Evolutionary conservation across 176 grass and related monocot genomes (phyloP), one percentile per base, ranked within the genome.

Genomic region (Eragrostis nindensis): DNA sequence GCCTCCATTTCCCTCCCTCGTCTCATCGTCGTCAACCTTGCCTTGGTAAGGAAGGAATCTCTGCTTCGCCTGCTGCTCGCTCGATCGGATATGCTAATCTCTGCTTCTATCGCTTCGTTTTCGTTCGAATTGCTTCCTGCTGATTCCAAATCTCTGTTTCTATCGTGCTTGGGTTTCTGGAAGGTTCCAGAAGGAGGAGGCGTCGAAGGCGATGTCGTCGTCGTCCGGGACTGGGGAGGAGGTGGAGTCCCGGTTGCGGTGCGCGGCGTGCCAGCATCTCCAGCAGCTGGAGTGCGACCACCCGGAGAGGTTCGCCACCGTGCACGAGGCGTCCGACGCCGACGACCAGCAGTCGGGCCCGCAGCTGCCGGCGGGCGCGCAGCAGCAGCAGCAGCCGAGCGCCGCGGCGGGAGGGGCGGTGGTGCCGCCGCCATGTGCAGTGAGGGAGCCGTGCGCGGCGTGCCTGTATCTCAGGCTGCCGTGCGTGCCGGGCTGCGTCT

Each of bases 401-500:
- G 32, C 32, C 32, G 32, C 32, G 32, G 32, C 32, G 32, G 32
- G 32, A 36, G 32, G 32, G 32, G 32, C 4, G 32, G 32, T 36
- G 32, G 32, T 36, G 32, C 32, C 32, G 32, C 32, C 32, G 32
- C 32, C 32, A n/a, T n/a, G n/a, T n/a, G n/a, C n/a, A n/a, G n/a
- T n/a, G n/a, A n/a, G n/a, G n/a, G n/a, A n/a, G 32, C 32, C 32
- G 32, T 36, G 32, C 32, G 32, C 32, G 32, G 32, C 32, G 32
- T 36, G 32, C 32, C 1, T 2, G 32, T 36, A 36, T 36, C 32
- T 36, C 32, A 4, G 4, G 32, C 32, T 1, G 2, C 32, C 32
- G 32, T 36, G 32, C 32, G 32, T 86, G 78, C 90, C 90, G 8
- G 90, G 89, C 70, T 97, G 93, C 75, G 88, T 97, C 62, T 93